Evolutionary conservation across 176 grass and related monocot genomes (phyloP), one percentile per base, ranked within the genome.

Genomic region (Oropetium thomaeum): DNA sequence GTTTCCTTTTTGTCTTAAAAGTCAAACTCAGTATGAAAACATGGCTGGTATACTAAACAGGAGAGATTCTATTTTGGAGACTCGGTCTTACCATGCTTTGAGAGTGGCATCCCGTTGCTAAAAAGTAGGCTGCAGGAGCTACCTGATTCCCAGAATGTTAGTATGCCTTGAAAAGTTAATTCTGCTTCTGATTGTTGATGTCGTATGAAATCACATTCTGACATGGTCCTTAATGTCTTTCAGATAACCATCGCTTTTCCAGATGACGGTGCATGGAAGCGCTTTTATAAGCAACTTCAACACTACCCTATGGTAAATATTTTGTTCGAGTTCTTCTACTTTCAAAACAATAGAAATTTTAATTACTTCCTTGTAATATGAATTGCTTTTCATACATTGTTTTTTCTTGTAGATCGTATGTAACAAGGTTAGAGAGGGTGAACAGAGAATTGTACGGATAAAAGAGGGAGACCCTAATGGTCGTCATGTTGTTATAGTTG

Each of bases 11-110:
- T 59, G 16, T 54, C 23, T 57, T 57, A 27, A 27, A 16, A 33
- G 49, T 65, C 10, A 47, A 27, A 22, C 68, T 19, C 15, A 70
- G 5, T 39, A 37, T 73, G 30, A 41, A 51, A 79, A 64, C 57
- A 75, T 74, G 66, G 60, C 78, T 45, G 29, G 20, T 29, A 60
- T 70, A 84, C 41, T 58, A 30, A 61, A 70, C 69, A 99, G 91
- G 96, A 99, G 69, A 76, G 96, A 75, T 99, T 99, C 80, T 99
- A 95, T 85, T 99, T 99, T 86, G 87, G 91, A 61, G 91, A 99
- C 66, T 74, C 88, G 52, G 89, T 98, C 55, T 94, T 98, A 33
- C 96, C 91, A 58, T 98, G 91, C 86, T 99, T 99, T 78, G 96
- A 95, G 84, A 95, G 88, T 88, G 96, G 91, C 15, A 87, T 99